Conservation (phyloP, 2,329 filamentous ascomycete genomes). For the Westerdykella aurantiaca region DNA sequence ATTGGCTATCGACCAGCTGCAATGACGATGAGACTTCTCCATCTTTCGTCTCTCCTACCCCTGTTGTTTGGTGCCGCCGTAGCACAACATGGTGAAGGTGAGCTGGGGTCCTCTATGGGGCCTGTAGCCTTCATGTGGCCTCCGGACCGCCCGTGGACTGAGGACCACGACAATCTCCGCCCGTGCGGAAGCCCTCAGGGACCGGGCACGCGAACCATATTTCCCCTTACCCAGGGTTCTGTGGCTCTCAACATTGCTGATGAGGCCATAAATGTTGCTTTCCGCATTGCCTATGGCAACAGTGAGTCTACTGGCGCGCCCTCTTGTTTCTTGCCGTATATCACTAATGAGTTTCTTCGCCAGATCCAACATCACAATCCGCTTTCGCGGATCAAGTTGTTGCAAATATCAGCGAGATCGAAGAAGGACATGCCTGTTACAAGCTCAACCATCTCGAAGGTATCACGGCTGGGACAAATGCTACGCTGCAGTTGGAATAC, state of each 20-base stretch:
- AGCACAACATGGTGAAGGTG: conserved; percentile 24
- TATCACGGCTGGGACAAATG: conserved; percentile 38
- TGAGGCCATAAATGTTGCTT: conserved; percentile 50
- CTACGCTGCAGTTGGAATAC: conserved; percentile 45
- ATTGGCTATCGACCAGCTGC: not conserved
- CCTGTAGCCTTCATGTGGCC: conserved; percentile 59
- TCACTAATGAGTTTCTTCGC: not conserved
- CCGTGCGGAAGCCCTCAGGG: conserved; percentile 52
- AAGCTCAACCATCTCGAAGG: conserved; percentile 32
- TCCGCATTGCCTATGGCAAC: conserved; percentile 50
- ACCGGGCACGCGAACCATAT: conserved; percentile 49
- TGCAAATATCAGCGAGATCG: conserved; percentile 35
- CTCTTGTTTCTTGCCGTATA: not conserved
- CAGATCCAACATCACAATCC: conserved; percentile 37
- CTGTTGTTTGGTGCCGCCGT: conserved; percentile 1
- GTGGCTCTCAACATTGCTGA: conserved; percentile 54
- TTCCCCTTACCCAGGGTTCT: conserved; percentile 52
- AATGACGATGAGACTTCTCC: conserved; percentile 6
- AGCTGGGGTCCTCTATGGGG: conserved; percentile 42
- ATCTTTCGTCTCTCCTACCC: not conserved
- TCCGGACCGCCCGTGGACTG: conserved; percentile 51
- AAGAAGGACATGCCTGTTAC: conserved; percentile 44
- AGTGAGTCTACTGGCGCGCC: conserved; percentile 33
- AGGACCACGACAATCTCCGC: conserved; percentile 49
- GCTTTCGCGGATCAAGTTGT: conserved; percentile 38